Conservation (phyloP, 2,329 filamentous ascomycete species). For the Trichophyton benhamiae region DNA sequence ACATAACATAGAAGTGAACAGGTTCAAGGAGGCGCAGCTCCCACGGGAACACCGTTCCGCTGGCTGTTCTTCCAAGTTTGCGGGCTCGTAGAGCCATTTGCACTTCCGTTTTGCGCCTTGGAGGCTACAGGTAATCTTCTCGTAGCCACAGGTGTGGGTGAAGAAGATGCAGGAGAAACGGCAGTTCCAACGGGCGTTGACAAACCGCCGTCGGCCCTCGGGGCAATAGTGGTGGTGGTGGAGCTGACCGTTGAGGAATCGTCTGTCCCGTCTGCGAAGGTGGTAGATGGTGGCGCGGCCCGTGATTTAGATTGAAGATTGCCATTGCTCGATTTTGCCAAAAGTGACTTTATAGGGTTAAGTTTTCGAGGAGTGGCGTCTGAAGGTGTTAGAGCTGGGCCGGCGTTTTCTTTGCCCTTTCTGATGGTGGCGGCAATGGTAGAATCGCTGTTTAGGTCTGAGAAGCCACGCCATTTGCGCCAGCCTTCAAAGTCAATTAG, state of each 20-base stretch:
- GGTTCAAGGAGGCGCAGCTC: background rate
- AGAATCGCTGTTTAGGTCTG: background rate
- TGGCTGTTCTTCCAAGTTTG: background rate
- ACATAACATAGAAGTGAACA: background rate
- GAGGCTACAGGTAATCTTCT: background rate
- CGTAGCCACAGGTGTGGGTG: background rate
- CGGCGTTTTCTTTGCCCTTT: background rate
- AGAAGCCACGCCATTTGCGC: constrained; percentile 92
- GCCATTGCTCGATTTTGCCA: background rate
- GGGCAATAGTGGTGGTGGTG: background rate
- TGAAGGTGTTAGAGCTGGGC: background rate
- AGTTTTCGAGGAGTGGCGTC: background rate
- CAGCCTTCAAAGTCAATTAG: constrained; percentile 97
- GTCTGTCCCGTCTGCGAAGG: background rate
- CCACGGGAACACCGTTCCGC: background rate
- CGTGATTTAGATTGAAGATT: background rate
- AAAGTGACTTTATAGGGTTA: background rate
- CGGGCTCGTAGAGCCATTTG: background rate
- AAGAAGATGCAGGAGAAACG: background rate
- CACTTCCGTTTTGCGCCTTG: background rate
- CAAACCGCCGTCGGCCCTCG: background rate
- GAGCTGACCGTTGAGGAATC: background rate
- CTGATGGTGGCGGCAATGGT: background rate
- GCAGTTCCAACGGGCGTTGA: background rate
- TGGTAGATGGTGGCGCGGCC: background rate